Evolutionary conservation across 2,329 filamentous ascomycete genomes (phyloP), one percentile per base, ranked within the genome.

Genomic region (Colletotrichum aenigma): DNA sequence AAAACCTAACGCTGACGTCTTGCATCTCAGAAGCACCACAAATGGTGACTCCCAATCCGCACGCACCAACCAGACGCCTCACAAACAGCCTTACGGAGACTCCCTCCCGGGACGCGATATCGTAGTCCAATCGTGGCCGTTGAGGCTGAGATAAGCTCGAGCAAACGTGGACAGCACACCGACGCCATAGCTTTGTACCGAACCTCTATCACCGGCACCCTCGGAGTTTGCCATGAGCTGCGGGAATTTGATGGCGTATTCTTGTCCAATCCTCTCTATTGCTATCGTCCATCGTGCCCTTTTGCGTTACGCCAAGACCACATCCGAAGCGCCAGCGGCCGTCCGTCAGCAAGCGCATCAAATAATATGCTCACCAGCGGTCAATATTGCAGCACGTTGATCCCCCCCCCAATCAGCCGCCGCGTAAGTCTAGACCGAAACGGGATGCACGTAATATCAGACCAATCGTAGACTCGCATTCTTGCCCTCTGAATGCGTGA

Each of bases 121-220:
- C 62, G 64, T 68, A 64, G 70, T 56, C 64, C 70, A 73, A 75
- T 68, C 30, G 28, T 18, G 28, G 21, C 2, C 34, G 21, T 60
- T 58, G 55, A 68, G 64, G 64, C 43, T 75, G 64, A 68, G 62
- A 75, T 73, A 60, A 75, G 69, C 69, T 36, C 15, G 26, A 7
- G 55, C 5, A 8, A 15, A 26, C 12, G 10, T 24, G 15, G 43
- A 67, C 56, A 64, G 8, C 70, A 16, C 43, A 72, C 16, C n/a
- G 16, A 9, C 26, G 43, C 43, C 43, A 21, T 52, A 1, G 43
- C 0, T 2, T 6, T 21, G 16, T n/a, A 30, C 2, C 6, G 36
- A 32, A 30, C 16, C 13, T n/a, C 16, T 7, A 15, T 9, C 15
- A 13, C 18, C 48, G 28, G 52, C 21, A 28, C 6, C 18, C 4